A percentile compares a stretch with the other conserved stretches of the same genome.
Evolutionary conservation across 2,329 filamentous ascomycete species (phyloP).

Genomic region (Mariannaea sp.): DNA sequence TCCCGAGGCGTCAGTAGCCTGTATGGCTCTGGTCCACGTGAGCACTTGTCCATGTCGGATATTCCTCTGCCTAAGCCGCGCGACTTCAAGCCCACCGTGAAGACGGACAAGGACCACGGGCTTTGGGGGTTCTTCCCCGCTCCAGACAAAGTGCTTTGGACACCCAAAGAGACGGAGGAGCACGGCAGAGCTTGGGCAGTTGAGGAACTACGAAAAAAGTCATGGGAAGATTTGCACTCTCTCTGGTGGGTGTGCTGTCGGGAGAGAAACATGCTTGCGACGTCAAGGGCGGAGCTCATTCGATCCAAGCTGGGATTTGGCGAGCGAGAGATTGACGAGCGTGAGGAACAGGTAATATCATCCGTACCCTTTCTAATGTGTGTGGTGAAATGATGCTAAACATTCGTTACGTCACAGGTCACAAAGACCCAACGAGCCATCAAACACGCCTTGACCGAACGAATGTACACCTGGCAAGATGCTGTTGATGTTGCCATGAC

Average conservation of each 20-base stretch:
- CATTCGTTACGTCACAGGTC: constrained; percentile 68
- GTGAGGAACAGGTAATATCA: constrained; percentile 74
- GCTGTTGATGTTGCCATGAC: constrained; percentile 67
- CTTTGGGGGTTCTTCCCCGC: constrained; percentile 90
- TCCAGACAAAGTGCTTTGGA: constrained; percentile 68
- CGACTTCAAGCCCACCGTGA: constrained; percentile 61
- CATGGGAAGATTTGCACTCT: constrained; percentile 89
- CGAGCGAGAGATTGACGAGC: constrained; percentile 64
- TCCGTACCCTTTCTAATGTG: too few relatives aligned
- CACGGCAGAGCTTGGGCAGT: constrained; percentile 85
- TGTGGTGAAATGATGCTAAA: too few relatives aligned
- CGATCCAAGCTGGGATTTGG: constrained; percentile 75
- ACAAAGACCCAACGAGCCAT: constrained; percentile 79
- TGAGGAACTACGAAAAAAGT: constrained; percentile 84
- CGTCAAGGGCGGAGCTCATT: constrained; percentile 70
- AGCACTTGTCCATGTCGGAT: constrained; percentile 74
- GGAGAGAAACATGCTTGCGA: constrained; percentile 89
- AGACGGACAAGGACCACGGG: constrained; percentile 76
- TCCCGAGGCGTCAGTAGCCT: constrained; percentile 82
- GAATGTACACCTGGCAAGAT: constrained; percentile 87
- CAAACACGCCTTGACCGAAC: constrained; percentile 83
- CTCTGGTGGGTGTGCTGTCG: constrained; percentile 95
- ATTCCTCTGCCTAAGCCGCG: constrained; percentile 73
- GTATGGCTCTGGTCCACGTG: constrained; percentile 74
- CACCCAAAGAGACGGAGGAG: constrained; percentile 70